A percentile compares a stretch with the other conserved stretches of the same genome.
Conservation (phyloP, 1,284 basidiomycete species). For the Ganoderma lucidum region DNA sequence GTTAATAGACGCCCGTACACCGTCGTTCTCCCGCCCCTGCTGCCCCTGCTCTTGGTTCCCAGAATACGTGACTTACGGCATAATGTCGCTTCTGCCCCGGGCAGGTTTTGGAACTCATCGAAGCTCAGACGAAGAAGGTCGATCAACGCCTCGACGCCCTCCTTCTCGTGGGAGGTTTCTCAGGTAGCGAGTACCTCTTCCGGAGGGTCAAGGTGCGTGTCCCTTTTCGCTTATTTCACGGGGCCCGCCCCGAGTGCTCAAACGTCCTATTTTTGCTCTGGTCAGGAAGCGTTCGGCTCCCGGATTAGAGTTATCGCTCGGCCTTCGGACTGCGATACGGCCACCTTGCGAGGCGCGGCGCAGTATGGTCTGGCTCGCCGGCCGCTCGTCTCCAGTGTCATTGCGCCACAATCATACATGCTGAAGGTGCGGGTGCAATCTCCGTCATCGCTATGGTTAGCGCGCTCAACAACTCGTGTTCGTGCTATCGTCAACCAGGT, state of each 20-base stretch:
- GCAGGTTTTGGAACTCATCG: conserved; percentile 78
- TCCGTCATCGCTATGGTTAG: background rate
- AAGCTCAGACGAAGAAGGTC: conserved; percentile 71
- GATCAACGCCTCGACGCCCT: conserved; percentile 77
- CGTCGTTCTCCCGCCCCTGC: conserved; percentile 24
- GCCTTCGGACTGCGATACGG: conserved; percentile 84
- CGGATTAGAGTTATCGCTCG: conserved; percentile 77
- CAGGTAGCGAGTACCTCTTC: conserved; percentile 83
- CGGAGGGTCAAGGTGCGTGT: conserved; percentile 70
- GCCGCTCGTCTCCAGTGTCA: conserved; percentile 77
- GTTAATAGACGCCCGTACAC: conserved; percentile 24
- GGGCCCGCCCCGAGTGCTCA: background rate
- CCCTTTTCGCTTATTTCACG: conserved; percentile 3
- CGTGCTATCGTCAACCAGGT: conserved; percentile 53
- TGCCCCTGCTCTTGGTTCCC: conserved; percentile 13
- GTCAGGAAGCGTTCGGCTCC: conserved; percentile 66
- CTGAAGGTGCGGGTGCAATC: conserved; percentile 66
- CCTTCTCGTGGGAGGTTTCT: conserved; percentile 86
- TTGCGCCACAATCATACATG: conserved; percentile 81
- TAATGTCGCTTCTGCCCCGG: conserved; percentile 27
- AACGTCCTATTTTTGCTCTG: background rate
- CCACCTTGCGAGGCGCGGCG: conserved; percentile 83
- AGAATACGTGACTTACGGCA: conserved; percentile 22
- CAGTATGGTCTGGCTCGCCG: conserved; percentile 81
- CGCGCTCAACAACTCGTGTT: conserved; percentile 3